phyloP scores from a whole-genome alignment of 352 stramenopile genomes.

The Thalassiosira ordinaria region DNA sequence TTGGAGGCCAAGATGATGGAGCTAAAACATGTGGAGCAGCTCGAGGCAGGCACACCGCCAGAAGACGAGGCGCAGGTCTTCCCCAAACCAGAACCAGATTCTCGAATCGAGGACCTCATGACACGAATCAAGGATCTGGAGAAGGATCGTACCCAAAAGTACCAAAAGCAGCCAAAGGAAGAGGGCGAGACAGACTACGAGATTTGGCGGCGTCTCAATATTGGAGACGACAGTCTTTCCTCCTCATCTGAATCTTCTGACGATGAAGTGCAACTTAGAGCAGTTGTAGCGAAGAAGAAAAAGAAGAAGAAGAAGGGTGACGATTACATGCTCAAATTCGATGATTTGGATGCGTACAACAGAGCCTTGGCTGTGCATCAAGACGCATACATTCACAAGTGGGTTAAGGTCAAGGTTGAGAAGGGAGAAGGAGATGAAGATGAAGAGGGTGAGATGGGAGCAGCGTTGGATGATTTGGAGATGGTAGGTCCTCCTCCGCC shows the following conservation, averaged over 20 bases:
- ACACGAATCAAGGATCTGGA: constrained; percentile 11
- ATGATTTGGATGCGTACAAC: constrained; percentile 39
- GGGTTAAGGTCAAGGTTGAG: constrained; percentile 26
- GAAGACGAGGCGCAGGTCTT: background rate
- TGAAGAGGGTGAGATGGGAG: no score
- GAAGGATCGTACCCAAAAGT: constrained; percentile 3
- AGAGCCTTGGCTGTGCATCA: constrained; percentile 18
- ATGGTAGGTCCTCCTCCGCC: background rate
- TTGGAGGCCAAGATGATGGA: constrained; percentile 5
- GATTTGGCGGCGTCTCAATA: background rate
- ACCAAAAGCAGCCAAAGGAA: background rate
- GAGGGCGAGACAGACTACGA: constrained; percentile 7
- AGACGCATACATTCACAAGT: constrained; percentile 31
- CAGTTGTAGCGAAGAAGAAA: constrained; percentile 7
- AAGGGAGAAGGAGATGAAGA: background rate
- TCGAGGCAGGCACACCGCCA: background rate
- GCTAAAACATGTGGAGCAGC: background rate
- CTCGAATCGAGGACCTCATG: constrained; percentile 20
- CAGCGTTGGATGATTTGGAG: background rate
- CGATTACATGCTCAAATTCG: constrained; percentile 32
- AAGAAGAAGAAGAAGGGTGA: constrained; percentile 2
- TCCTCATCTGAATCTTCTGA: constrained; percentile 11
- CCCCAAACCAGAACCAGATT: background rate
- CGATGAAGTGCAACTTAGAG: constrained; percentile 22
- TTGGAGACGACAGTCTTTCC: constrained; percentile 20